phyloP scores from a whole-genome alignment of 2,329 filamentous ascomycete genomes.

The Delphinella strobiligena region DNA sequence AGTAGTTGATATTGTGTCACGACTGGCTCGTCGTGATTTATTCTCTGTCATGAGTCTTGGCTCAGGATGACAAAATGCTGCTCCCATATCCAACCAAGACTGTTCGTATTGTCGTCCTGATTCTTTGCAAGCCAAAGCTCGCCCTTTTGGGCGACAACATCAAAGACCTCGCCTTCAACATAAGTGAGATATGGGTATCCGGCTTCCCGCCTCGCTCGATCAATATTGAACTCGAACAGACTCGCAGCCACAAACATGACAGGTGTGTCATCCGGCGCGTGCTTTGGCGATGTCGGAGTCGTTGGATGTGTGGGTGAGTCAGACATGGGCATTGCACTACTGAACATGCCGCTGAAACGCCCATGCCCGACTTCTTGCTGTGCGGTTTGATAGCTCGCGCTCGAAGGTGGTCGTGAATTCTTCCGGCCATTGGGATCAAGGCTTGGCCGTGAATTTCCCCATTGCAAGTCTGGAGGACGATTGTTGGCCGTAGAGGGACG shows the following conservation, averaged over 20 bases:
- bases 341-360: conserved; percentile 46
- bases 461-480: conserved; percentile 10
- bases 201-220: conserved; percentile 78
- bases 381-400: conserved; percentile 20
- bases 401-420: conserved; percentile 17
- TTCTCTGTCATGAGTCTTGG: conserved; percentile 5
- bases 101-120: conserved; percentile 70
- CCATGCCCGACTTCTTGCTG: conserved; percentile 14
- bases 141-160: conserved; percentile 84
- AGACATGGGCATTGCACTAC: conserved; percentile 71
- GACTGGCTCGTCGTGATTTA: background rate
- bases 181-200: conserved; percentile 96
- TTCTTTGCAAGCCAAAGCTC: conserved; percentile 97
- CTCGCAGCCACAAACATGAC: conserved; percentile 86
- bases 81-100: conserved; percentile 97
- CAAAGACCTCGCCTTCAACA: conserved; percentile 67
- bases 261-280: conserved; percentile 13
- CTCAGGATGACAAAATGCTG: conserved; percentile 61
- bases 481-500: conserved; percentile 22
- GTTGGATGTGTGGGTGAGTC: conserved; percentile 32
- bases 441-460: conserved; percentile 12
- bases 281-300: conserved; percentile 11
- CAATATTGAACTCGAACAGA: conserved; percentile 94
- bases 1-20: background rate
- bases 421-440: conserved; percentile 10